A percentile compares a stretch with the other conserved stretches of the same genome.
phyloP scores from a whole-genome alignment of 164 flowering plant genomes.

The Vitis amurensis region DNA sequence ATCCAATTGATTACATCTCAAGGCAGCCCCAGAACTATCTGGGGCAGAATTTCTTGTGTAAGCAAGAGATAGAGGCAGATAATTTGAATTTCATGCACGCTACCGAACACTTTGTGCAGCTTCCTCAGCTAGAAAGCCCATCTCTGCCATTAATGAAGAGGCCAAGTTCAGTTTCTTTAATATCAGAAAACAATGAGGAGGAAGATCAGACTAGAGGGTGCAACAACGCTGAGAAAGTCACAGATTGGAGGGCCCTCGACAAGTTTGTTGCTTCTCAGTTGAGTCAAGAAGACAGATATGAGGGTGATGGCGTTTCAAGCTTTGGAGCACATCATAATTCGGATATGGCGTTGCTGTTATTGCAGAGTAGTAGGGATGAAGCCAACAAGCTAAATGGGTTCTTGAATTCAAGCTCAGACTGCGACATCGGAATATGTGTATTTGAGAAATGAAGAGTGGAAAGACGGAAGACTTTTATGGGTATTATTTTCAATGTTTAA shows the following conservation, averaged over 20 bases:
- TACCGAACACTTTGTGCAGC: slow-evolving; percentile 51
- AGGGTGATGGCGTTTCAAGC: slow-evolving; percentile 28
- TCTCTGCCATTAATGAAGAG: slow-evolving; percentile 60
- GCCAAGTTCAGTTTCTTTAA: slow-evolving; percentile 44
- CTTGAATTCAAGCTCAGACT: slow-evolving; percentile 38
- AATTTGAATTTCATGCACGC: slow-evolving; percentile 34
- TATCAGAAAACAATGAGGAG: slow-evolving; percentile 34
- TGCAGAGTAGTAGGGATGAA: slow-evolving; percentile 35
- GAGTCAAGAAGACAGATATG: slow-evolving; percentile 67
- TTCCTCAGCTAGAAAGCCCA: slow-evolving; percentile 91
- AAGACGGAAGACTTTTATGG: neutral
- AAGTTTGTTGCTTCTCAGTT: slow-evolving; percentile 92
- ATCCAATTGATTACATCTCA: slow-evolving; percentile 46
- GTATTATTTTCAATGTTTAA: neutral
- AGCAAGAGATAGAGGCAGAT: slow-evolving; percentile 63
- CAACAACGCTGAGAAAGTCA: slow-evolving; percentile 40
- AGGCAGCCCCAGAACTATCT: slow-evolving; percentile 34
- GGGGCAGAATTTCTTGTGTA: slow-evolving; percentile 44
- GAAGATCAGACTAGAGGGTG: slow-evolving; percentile 16
- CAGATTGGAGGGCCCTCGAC: slow-evolving; percentile 92
- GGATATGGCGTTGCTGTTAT: slow-evolving; percentile 48
- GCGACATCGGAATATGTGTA: slow-evolving; percentile 71
- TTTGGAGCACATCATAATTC: slow-evolving; percentile 29
- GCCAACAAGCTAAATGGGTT: slow-evolving; percentile 26
- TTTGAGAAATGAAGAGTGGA: slow-evolving; percentile 48